Evolutionary conservation across 192 early-diverging fungal species (phyloP), one percentile per base, ranked within the genome.

Genomic region (Spinellus fusiger): DNA sequence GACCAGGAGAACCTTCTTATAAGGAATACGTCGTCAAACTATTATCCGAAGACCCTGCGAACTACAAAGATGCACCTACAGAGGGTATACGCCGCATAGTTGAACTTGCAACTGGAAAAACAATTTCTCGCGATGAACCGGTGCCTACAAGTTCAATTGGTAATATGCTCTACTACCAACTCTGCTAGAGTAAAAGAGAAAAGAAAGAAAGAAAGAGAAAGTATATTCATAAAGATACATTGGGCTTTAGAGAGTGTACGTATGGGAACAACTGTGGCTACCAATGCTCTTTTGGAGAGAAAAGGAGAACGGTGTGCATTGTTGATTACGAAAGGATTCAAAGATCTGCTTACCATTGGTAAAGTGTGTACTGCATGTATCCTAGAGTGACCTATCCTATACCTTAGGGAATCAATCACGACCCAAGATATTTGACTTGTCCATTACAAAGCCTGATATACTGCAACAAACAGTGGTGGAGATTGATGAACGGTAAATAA

Each of bases 201-300:
- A 37, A 33, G 31, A 56, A 29, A 55, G 32, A 50, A 35, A 38
- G 48, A 44, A 49, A 59, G 23, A 34, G 28, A 5, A 59, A 20
- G 20, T 28, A 23, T 26, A 52, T 51, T n/a, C 9, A 6, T 68
- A 25, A 59, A 20, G 31, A 38, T 10, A 27, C 4, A 4, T 26
- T 57, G 34, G 4, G 25, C 18, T 12, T 12, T 37, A 71, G 69
- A 59, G 50, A 64, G 69, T 56, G 88, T 98, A 44, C 83, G 94
- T 15, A 96, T 98, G 93, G 96, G 94, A 54, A 98, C 96, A 0
- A 98, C 96, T 0, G 96, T 98, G 3, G 96, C 96, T 3, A 98
- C 96, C 1, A 98, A 98, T 65, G 93, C 94, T 6, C 73, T 91
- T 4, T 71, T 91, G 64, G 89, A 93, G 73, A 75, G 88, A 34